Evolutionary conservation across 2,329 filamentous ascomycete species (phyloP).

Genomic region (Coniochaeta sp.): DNA sequence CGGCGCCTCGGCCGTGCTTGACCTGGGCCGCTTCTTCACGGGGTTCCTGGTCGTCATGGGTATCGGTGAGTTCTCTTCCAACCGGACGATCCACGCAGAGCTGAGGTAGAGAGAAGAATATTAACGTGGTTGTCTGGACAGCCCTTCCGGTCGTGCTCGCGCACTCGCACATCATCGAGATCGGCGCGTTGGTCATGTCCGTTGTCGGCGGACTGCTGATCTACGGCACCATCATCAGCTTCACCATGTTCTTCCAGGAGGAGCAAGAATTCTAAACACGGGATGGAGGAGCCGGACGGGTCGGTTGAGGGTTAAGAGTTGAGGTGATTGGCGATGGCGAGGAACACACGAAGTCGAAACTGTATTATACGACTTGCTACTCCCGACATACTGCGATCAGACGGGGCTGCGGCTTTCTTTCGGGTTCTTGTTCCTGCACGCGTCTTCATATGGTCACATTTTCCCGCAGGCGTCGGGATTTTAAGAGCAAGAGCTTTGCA

Average conservation of each 20-base stretch:
- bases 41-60: slow-evolving; percentile 97
- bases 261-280: slow-evolving; percentile 81
- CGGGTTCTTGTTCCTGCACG: neutral
- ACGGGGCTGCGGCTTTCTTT: neutral
- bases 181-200: slow-evolving; percentile 90
- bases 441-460: neutral
- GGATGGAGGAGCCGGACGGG: too few relatives aligned
- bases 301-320: neutral
- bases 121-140: slow-evolving; percentile 29
- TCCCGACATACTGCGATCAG: neutral
- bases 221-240: slow-evolving; percentile 97
- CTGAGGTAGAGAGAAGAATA: too few relatives aligned
- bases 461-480: neutral
- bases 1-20: slow-evolving; percentile 62
- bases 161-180: slow-evolving; percentile 74
- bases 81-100: too few relatives aligned
- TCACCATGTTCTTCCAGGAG: slow-evolving; percentile 96
- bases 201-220: slow-evolving; percentile 88
- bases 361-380: neutral
- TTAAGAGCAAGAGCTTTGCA: neutral
- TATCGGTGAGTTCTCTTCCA: slow-evolving; percentile 61
- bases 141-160: slow-evolving; percentile 84
- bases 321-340: neutral
- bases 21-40: slow-evolving; percentile 89
- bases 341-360: neutral